Percentiles rank a stretch among this genome's conserved stretches.
Evolutionary conservation across 441 rosid species (phyloP).

Genomic region (Theobroma grandiflorum): DNA sequence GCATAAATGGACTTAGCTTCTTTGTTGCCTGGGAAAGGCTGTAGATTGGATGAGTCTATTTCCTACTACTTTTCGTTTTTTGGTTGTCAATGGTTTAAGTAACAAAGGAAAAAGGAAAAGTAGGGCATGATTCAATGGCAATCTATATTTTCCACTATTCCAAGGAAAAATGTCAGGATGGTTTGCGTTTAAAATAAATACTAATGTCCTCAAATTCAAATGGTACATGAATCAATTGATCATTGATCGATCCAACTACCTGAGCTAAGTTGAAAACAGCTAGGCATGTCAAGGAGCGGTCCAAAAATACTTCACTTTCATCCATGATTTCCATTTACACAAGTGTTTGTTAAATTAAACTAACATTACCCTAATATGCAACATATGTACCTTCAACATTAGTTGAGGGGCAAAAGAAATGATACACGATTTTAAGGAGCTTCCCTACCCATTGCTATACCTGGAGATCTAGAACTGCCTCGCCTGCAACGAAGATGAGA

Average conservation of each 20-base stretch:
- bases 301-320: constrained; percentile 22
- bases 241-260: not conserved
- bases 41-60: too few relatives aligned
- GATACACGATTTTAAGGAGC: constrained; percentile 16
- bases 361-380: constrained; percentile 30
- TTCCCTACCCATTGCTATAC: constrained; percentile 38
- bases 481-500: constrained; percentile 47
- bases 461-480: constrained; percentile 52
- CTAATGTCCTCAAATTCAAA: not conserved
- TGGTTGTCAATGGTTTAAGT: too few relatives aligned
- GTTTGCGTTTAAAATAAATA: too few relatives aligned
- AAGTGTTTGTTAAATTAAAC: constrained; percentile 17
- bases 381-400: constrained; percentile 29
- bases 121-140: not conserved
- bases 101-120: not conserved
- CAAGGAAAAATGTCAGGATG: not conserved
- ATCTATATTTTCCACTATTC: not conserved
- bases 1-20: too few relatives aligned
- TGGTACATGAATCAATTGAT: constrained; percentile 1
- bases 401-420: constrained; percentile 33
- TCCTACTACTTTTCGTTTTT: too few relatives aligned
- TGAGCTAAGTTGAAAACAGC: constrained; percentile 11
- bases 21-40: too few relatives aligned
- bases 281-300: constrained; percentile 21
- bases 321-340: constrained; percentile 52